Conservation (phyloP, 345 rosid genomes). For the Melaleuca alternifolia region DNA sequence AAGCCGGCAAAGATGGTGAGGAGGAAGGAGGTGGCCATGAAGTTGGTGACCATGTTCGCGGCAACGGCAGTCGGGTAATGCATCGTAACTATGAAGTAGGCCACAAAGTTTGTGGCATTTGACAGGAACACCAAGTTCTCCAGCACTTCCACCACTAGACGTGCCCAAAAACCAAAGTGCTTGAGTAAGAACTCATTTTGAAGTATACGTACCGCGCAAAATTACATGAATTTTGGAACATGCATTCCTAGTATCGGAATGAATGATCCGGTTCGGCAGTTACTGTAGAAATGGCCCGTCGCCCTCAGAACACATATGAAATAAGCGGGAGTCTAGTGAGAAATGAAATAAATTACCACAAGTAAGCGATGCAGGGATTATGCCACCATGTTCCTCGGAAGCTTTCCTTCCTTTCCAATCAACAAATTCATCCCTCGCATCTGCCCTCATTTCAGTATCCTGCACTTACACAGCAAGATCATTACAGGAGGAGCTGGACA, state of each 20-base stretch:
- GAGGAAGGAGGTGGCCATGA: conserved; percentile 55
- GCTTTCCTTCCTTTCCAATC: conserved; percentile 43
- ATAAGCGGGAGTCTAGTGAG: neutral
- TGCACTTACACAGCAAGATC: neutral
- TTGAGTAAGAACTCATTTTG: neutral
- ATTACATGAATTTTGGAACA: neutral
- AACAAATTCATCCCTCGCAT: conserved; percentile 11
- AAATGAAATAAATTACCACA: conserved; percentile 19
- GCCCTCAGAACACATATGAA: neutral
- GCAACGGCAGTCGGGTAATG: conserved; percentile 40
- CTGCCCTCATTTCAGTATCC: conserved; percentile 8
- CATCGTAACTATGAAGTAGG: conserved; percentile 36
- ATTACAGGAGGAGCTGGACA: neutral
- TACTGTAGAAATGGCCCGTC: neutral
- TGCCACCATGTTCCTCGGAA: conserved; percentile 34
- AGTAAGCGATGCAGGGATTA: conserved; percentile 24
- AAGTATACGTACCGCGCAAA: neutral
- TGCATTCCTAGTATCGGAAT: neutral
- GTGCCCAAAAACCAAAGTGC: neutral
- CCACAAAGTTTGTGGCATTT: conserved; percentile 35
- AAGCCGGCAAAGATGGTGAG: conserved; percentile 55
- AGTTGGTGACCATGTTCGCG: conserved; percentile 56
- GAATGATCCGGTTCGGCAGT: neutral
- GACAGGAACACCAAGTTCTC: conserved; percentile 62
- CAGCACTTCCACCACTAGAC: conserved; percentile 41